Base-by-base conservation (phyloP, 192 early-diverging fungal species). In the Rhizoclosmatium sp. region DNA sequence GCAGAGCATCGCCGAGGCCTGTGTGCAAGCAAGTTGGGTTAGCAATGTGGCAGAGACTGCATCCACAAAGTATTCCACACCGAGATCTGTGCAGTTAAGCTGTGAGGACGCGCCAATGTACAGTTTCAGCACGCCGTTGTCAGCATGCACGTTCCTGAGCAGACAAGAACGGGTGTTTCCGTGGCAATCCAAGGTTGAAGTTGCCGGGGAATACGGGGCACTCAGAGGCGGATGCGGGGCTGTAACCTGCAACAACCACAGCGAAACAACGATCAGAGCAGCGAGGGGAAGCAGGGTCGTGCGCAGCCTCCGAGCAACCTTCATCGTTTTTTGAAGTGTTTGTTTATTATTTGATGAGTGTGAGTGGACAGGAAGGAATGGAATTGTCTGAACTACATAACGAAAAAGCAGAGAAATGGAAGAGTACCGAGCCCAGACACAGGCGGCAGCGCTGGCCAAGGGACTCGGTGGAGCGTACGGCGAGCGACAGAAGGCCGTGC, bases 161-260 rank as follows among this genome's bases (percentile, higher is more conserved):
- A 44, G 45, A 46, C 66, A 68, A 14, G 66, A 42, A 9, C 66
- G 42, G 7, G 42, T 19, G 45, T 44, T 47, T 5, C 14, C 5
- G 45, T 68, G 42, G 66, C 66, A 68, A 10, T 68, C 66, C 10
- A 68, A 44, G 45, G 66, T 68, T 5, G 66, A 68, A 10, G 19
- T 16, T 41, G 5, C 5, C 19, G 45, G 66, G 16, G 10, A 10
- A 44, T 44, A 44, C 44, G 4, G 31, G 40, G 62, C 62, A 31
- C 31, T 41, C 31, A 31, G 31, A 31, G 41, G 21, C 41, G 21
- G 23, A 5, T 5, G 41, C 62, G 62, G 62, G 14, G 10, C 62
- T 65, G 62, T 21, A 1, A 16, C 41, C 62, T 21, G 21, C 56
- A 21, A 58, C 31, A 31, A 31, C 31, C 31, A 54, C 51, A 54